phyloP scores from a whole-genome alignment of 1,139 yeast genomes.

The Pichia sp. region DNA sequence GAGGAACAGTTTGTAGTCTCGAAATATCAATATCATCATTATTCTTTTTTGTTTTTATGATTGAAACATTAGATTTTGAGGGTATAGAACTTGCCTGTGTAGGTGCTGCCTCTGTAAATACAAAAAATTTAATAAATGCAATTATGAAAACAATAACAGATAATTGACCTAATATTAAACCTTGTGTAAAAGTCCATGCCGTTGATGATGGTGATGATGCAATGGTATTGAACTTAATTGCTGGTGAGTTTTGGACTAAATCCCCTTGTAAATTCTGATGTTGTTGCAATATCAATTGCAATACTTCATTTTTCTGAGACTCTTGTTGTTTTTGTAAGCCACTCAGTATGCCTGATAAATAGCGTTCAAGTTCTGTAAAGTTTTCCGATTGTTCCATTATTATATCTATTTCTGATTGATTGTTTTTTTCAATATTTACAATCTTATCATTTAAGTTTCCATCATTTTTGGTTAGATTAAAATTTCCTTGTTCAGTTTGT shows the following conservation, averaged over 20 bases:
- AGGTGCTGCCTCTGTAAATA: slow-evolving; percentile 66
- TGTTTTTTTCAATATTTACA: too few relatives aligned
- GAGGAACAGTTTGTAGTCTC: slow-evolving; percentile 3
- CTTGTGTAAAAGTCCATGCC: slow-evolving; percentile 68
- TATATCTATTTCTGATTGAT: background rate
- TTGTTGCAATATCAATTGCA: slow-evolving; percentile 13
- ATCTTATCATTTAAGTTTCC: too few relatives aligned
- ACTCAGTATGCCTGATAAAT: slow-evolving; percentile 8
- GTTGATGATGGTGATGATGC: slow-evolving; percentile 11
- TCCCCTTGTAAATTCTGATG: slow-evolving; percentile 7
- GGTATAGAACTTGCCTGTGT: slow-evolving; percentile 20
- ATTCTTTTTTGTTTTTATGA: slow-evolving; percentile 21
- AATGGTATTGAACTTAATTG: slow-evolving; percentile 5
- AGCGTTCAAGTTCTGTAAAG: slow-evolving; percentile 9
- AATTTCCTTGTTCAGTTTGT: background rate
- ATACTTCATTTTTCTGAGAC: slow-evolving; percentile 12
- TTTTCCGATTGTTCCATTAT: background rate
- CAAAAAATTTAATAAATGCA: slow-evolving; percentile 77
- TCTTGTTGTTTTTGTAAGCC: slow-evolving; percentile 17
- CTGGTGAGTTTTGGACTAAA: slow-evolving; percentile 7
- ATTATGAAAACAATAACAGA: slow-evolving; percentile 73
- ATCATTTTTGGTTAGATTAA: background rate
- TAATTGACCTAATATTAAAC: slow-evolving; percentile 75
- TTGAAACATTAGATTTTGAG: slow-evolving; percentile 24
- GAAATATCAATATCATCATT: slow-evolving; percentile 13